Evolutionary conservation across 352 stramenopile species (phyloP), one percentile per base, ranked within the genome.

Genomic region (Pythium chondricola): DNA sequence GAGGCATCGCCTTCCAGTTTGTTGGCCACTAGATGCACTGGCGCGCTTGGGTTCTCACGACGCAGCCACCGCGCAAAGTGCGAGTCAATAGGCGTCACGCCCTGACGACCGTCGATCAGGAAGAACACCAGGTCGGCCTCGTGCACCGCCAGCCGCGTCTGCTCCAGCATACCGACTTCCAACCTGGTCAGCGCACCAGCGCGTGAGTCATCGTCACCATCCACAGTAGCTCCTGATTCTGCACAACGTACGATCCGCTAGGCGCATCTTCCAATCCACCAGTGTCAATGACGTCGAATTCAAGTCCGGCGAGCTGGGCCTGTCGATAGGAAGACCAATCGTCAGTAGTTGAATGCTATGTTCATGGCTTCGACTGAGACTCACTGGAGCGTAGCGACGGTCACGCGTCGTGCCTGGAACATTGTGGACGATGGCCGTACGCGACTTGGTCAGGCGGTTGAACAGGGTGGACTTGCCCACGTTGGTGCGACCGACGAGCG

Each of bases 401-500:
- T 92, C 81, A 18, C 81, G 78, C 9, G 81, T 92, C 8, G 80
- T 92, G 9, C 80, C 80, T 0, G 80, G 75, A 1, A 92, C 80
- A 43, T 92, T 82, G 59, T 92, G 80, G n/a, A 92, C 80, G 51
- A 92, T 92, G 7, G 80, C 80, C 0, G 65, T 58, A 20, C 80
- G 74, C 17, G 78, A 76, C 61, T 86, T 88, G 45, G 81, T 92
- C 43, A 92, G 51, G 18, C 81, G 71, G 59, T 92, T 92, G 67
- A 85, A 92, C 22, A 92, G 76, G 59, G 81, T 92, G 36, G 78
- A 89, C 58, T 92, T 92, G 48, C 81, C 81, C 32, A 92, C 78
- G 59, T 92, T 92, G 18, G 81, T 89, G 39, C 81, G 75, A 1
- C 81, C 81, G n/a, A 92, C 81, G 24, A 92, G 76, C 31, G 78